phyloP scores from a whole-genome alignment of 169 alveolate genomes.

The Babesia ovis region DNA sequence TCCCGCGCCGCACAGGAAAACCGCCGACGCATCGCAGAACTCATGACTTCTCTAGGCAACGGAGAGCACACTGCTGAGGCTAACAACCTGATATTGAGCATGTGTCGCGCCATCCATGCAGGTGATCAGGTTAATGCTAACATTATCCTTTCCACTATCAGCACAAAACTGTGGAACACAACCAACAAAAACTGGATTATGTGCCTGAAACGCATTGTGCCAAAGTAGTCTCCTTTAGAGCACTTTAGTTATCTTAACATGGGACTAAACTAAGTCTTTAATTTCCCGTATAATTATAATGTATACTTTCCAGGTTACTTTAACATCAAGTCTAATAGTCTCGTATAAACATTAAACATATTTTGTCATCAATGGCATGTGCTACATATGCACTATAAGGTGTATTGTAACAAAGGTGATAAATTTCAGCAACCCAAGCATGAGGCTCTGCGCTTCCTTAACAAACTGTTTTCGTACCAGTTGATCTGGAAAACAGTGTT shows the following conservation, averaged over 20 bases:
- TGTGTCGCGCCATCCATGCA: slow-evolving; percentile 73
- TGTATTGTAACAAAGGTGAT: too few relatives aligned
- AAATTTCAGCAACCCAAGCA: slow-evolving; percentile 1
- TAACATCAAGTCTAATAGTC: too few relatives aligned
- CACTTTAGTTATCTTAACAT: background rate
- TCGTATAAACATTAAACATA: too few relatives aligned
- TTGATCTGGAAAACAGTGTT: slow-evolving; percentile 49
- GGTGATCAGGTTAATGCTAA: slow-evolving; percentile 79
- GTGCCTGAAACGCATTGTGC: slow-evolving; percentile 78
- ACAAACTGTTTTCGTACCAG: slow-evolving; percentile 37
- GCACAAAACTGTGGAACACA: slow-evolving; percentile 81
- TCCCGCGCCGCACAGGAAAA: slow-evolving; percentile 71
- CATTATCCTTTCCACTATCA: slow-evolving; percentile 73
- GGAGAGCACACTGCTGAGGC: slow-evolving; percentile 78
- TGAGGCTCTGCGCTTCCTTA: slow-evolving; percentile 3
- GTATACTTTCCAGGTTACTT: too few relatives aligned
- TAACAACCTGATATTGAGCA: slow-evolving; percentile 67
- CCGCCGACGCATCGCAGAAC: slow-evolving; percentile 70
- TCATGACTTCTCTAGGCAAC: slow-evolving; percentile 68
- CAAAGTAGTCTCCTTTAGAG: slow-evolving; percentile 40
- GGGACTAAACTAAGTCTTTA: background rate
- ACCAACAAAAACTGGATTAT: slow-evolving; percentile 82
- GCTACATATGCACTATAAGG: too few relatives aligned
- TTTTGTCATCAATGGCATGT: too few relatives aligned
- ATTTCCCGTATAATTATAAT: background rate